Percentiles rank a stretch among this genome's conserved stretches.
phyloP scores from a whole-genome alignment of 495 filamentous ascomycete species.

The Cercophora sp. region DNA sequence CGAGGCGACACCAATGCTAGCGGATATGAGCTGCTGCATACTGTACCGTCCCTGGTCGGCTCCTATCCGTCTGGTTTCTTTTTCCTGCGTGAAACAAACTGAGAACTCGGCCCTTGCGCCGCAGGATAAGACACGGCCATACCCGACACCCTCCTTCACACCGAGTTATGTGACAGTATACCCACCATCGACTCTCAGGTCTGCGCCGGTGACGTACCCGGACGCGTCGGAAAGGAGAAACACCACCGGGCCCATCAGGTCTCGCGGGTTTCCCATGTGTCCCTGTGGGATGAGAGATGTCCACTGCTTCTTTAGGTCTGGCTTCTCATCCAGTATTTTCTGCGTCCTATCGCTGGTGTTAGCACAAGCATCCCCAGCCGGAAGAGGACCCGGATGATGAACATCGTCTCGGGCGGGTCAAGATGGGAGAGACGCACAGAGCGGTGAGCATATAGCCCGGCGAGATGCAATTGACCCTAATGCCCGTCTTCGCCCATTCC shows the following conservation, averaged over 20 bases:
- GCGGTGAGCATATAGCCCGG: slow-evolving; percentile 95
- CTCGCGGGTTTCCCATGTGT: slow-evolving; percentile 87
- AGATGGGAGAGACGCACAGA: slow-evolving; percentile 52
- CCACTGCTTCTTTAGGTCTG: slow-evolving; percentile 82
- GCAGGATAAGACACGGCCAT: too few species aligned
- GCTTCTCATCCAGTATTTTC: slow-evolving; percentile 91
- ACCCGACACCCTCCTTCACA: too few species aligned
- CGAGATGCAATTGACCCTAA: slow-evolving; percentile 87
- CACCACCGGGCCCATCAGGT: slow-evolving; percentile 89
- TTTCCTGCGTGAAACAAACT: too few species aligned
- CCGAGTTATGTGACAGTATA: slow-evolving; percentile 73
- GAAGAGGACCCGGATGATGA: neutral
- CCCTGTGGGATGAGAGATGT: slow-evolving; percentile 85
- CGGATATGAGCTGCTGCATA: too few species aligned
- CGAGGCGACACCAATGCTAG: too few species aligned
- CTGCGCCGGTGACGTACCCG: slow-evolving; percentile 82
- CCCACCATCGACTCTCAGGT: slow-evolving; percentile 85
- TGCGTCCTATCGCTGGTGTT: slow-evolving; percentile 58
- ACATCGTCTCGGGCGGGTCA: neutral
- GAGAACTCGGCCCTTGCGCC: too few species aligned
- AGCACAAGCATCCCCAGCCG: neutral
- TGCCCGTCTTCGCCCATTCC: slow-evolving; percentile 80
- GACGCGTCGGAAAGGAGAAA: slow-evolving; percentile 86
- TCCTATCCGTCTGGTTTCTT: too few species aligned
- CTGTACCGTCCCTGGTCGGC: too few species aligned